Conservation (phyloP, 108 stramenopile genomes). For the Nitzschia palea region DNA sequence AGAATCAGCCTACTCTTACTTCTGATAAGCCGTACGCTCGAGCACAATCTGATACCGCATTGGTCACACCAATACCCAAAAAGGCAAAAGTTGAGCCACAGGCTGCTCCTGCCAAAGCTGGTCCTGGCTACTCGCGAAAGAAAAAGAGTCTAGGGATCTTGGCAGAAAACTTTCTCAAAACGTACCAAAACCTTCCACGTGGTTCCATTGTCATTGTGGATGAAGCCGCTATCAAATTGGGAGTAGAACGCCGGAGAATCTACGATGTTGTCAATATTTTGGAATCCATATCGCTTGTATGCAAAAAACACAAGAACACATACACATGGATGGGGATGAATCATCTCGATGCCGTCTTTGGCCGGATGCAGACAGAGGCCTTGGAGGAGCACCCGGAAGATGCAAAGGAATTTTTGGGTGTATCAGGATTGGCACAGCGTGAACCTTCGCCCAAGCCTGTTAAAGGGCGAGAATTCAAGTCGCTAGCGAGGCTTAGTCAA, state of each 20-base stretch:
- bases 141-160: constrained; percentile 79
- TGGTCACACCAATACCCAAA: constrained; percentile 50
- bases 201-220: constrained; percentile 49
- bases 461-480: constrained; percentile 46
- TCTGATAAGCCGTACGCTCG: constrained; percentile 6
- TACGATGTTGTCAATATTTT: constrained; percentile 96
- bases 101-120: neutral
- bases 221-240: constrained; percentile 72
- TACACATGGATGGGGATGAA: constrained; percentile 85
- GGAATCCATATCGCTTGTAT: constrained; percentile 77
- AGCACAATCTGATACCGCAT: constrained; percentile 7
- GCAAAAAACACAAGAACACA: constrained; percentile 85
- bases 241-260: constrained; percentile 89
- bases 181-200: constrained; percentile 19
- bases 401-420: constrained; percentile 27
- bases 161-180: constrained; percentile 69
- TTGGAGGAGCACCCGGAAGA: constrained; percentile 49
- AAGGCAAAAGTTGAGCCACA: constrained; percentile 14
- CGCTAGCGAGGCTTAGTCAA: constrained; percentile 75
- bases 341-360: constrained; percentile 58
- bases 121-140: constrained; percentile 56
- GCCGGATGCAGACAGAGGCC: constrained; percentile 62
- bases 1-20: neutral
- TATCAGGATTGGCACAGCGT: neutral
- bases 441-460: neutral